Base-by-base conservation (phyloP, 345 rosid species). In the Cardamine resedifolia region DNA sequence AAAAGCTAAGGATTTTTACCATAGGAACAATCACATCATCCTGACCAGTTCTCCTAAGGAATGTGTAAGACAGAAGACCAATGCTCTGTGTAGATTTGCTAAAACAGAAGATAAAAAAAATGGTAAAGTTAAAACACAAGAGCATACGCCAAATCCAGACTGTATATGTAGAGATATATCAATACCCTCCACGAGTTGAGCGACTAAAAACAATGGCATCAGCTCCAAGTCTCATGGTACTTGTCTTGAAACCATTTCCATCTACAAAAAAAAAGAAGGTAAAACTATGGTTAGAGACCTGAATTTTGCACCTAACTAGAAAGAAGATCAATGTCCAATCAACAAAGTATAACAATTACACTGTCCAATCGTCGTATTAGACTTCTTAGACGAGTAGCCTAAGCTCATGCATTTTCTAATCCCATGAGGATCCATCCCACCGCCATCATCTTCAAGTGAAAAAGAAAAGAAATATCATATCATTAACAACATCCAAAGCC, bases 211-310 rank as follows among this genome's bases (percentile, higher is more conserved):
- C 96, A 21, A 94, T 83, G 18, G 73, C 97, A 80, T 94, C 99
- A 71, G 98, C 97, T 70, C 98, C 98, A 50, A 94, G 83, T 70
- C 97, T 77, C 97, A 94, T 94, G 66, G 98, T 91, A 75, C 98
- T 94, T 52, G 98, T 94, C 92, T 94, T 94, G 80, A 94, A 94
- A 57, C 98, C 98, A 85, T 91, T 94, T 51, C 98, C 98, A 89
- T 94, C 97, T 94, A 81, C 10, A 41, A 53, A 61, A 10, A 48
- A 61, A 50, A 10, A 48, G 53, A 50, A 56, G 8, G 57, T 67
- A 38, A 2, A n/a, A 18, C 30, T 38, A 3, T 19, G 27, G 51
- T 72, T 62, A 72, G 48, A 52, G 27, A 66, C 27, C 49, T 48
- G 34, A 58, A 2, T 27, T 28, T 36, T 30, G 9, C 69, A 66